These are phyloP conservation scores for Erythrobasidium hasegawianum DNA, from an alignment of 1,284 basidiomycete species.

Conservation along the genomic window DNA sequence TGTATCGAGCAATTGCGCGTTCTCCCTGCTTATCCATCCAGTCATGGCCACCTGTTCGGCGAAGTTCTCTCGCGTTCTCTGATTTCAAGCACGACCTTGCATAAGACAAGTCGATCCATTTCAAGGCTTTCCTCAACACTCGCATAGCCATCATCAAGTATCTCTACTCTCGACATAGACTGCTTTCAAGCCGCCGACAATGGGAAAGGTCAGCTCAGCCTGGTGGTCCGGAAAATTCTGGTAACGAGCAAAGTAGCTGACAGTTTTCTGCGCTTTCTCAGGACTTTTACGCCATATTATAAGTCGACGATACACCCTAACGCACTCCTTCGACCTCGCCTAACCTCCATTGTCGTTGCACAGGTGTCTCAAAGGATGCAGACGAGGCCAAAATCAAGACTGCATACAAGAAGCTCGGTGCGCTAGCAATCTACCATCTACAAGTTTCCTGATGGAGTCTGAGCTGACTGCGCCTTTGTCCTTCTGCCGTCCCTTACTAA, in stretches of 20 bases:
- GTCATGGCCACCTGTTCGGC: no score
- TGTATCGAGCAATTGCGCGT: no score
- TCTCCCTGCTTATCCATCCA: no score
- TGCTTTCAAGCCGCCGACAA: not conserved
- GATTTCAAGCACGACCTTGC: no score
- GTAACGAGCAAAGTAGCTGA: not conserved
- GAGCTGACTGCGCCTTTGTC: not conserved
- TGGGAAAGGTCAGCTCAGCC: constrained; percentile 31
- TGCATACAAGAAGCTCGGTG: constrained; percentile 43
- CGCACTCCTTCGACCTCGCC: not conserved
- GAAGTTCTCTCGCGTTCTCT: no score
- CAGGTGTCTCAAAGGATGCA: constrained; percentile 66
- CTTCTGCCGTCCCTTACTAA: no score
- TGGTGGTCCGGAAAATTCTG: no score
- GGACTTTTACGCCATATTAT: constrained; percentile 36
- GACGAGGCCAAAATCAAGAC: constrained; percentile 77
- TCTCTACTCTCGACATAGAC: no score
- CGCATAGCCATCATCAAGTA: no score
- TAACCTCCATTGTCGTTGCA: constrained; percentile 8
- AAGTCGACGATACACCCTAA: not conserved
- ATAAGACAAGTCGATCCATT: no score
- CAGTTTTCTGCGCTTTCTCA: not conserved
- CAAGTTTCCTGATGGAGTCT: not conserved
- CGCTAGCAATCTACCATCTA: not conserved
- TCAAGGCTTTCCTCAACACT: no score